These are phyloP conservation scores for Termitomyces sp. DNA, from an alignment of 768 basidiomycete genomes.

Conservation along the genomic window DNA sequence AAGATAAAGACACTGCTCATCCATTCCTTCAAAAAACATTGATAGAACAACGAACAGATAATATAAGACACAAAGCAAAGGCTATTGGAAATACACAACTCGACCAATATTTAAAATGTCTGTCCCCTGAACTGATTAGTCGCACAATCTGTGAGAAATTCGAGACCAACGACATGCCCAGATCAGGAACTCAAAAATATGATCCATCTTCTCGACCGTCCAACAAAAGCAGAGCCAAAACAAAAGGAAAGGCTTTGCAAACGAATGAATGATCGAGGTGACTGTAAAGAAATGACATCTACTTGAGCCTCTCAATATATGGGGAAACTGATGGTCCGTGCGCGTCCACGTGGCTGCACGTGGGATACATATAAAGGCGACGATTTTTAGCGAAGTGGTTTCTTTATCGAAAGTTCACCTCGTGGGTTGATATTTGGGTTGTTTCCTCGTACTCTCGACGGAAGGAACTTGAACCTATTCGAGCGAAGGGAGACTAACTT, in stretches of 20 bases:
- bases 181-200: conserved; percentile 30
- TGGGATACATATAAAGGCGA: background rate
- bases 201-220: conserved; percentile 43
- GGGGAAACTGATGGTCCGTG: conserved; percentile 43
- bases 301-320: conserved; percentile 20
- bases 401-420: conserved; percentile 67
- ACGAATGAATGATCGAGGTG: conserved; percentile 12
- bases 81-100: background rate
- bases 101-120: background rate
- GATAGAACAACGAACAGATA: background rate
- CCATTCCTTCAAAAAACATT: background rate
- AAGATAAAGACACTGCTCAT: background rate
- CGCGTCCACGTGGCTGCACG: conserved; percentile 18
- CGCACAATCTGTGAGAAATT: conserved; percentile 42
- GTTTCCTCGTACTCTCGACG: conserved; percentile 25
- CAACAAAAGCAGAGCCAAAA: conserved; percentile 10
- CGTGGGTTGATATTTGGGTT: conserved; percentile 69
- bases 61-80: background rate
- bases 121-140: conserved; percentile 73
- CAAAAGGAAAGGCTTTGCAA: conserved; percentile 11
- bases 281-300: conserved; percentile 10
- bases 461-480: conserved; percentile 50
- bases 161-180: conserved; percentile 68
- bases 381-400: background rate
- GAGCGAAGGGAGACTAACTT: conserved; percentile 51